Conservation (phyloP, 176 grass and related monocot genomes). For the Cenchrus fungigraminus region DNA sequence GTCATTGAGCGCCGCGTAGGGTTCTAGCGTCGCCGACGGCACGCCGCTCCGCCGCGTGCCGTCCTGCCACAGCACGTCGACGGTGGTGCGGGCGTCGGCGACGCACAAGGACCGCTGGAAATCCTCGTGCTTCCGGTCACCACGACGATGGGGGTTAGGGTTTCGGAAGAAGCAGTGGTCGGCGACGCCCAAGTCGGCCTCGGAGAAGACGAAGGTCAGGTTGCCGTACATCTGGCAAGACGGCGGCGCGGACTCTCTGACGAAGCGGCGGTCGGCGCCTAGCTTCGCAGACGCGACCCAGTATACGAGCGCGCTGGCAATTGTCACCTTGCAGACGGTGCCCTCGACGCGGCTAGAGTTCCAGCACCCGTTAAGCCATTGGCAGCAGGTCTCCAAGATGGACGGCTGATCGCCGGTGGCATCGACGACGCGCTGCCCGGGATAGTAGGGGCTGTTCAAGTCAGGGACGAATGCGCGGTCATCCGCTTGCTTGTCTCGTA, state of each 20-base stretch:
- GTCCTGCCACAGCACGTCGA: conserved; percentile 5
- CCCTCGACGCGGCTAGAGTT: neutral
- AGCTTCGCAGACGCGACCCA: conserved; percentile 6
- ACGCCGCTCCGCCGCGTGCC: neutral
- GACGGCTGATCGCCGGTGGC: neutral
- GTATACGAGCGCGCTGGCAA: neutral
- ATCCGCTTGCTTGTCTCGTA: too few species aligned
- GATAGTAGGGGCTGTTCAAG: neutral
- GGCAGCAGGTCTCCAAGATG: neutral
- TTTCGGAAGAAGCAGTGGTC: neutral
- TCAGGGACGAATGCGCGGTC: too few species aligned
- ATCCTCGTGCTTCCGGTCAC: too few species aligned
- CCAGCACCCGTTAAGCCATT: conserved; percentile 1
- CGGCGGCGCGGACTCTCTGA: neutral
- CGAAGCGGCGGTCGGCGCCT: neutral
- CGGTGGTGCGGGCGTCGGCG: neutral
- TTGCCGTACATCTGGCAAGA: neutral
- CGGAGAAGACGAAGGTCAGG: neutral
- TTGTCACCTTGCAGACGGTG: conserved; percentile 14
- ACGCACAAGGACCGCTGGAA: neutral
- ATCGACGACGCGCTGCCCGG: neutral
- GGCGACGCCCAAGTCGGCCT: neutral
- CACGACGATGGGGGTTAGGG: neutral
- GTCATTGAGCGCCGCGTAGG: neutral
- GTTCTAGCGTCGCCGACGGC: neutral